These are phyloP conservation scores for Porphyrellus cyaneotinctus DNA, from an alignment of 768 basidiomycete species.

Conservation along the genomic window DNA sequence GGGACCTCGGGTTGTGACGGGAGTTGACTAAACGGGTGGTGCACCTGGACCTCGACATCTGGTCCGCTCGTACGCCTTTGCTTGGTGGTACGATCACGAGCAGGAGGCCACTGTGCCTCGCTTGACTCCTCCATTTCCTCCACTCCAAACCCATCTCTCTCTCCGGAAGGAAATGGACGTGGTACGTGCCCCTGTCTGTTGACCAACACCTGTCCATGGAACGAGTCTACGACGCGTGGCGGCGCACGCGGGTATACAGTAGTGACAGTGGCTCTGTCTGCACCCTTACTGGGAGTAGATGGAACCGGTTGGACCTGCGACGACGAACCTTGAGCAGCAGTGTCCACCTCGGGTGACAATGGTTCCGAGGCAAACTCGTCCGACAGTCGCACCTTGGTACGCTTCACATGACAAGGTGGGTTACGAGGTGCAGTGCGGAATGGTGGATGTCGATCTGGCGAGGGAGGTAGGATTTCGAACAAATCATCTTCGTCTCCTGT, in stretches of 20 bases:
- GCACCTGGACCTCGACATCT: not conserved
- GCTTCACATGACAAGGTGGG: constrained; percentile 2
- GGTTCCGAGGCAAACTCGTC: constrained; percentile 19
- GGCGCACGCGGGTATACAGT: constrained; percentile 12
- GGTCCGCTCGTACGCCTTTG: not conserved
- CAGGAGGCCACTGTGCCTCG: constrained; percentile 11
- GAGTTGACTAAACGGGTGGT: constrained; percentile 19
- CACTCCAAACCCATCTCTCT: not conserved
- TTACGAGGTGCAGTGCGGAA: not conserved
- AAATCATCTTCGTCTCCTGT: not conserved
- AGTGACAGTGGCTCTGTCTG: not conserved
- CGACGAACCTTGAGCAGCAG: not conserved
- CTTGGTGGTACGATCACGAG: constrained; percentile 5
- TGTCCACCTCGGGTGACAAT: constrained; percentile 6
- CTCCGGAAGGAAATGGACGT: not conserved
- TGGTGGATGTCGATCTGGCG: not conserved
- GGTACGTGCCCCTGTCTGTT: constrained; percentile 17
- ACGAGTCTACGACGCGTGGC: constrained; percentile 18
- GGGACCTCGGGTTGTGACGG: not conserved
- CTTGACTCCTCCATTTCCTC: not conserved
- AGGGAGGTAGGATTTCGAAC: not conserved
- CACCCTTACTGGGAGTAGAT: not conserved
- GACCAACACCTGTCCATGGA: constrained; percentile 19
- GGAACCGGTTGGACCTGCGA: not conserved
- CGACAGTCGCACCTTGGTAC: constrained; percentile 9